Evolutionary conservation across 2,329 filamentous ascomycete genomes (phyloP).

Genomic region (Cladorrhinum sp.): DNA sequence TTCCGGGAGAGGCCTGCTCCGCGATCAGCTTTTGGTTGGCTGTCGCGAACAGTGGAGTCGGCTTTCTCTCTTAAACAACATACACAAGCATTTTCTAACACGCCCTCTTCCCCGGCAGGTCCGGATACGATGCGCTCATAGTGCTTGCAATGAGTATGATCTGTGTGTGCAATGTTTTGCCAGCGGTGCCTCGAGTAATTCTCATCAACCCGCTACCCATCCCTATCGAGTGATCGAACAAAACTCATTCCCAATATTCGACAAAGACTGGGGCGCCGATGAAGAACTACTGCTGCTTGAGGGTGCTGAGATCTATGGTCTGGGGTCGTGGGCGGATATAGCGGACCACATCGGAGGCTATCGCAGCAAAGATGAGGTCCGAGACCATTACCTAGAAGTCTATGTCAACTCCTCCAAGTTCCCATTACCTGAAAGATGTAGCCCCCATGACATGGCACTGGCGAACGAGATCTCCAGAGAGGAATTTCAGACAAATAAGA

Average conservation of each 20-base stretch:
- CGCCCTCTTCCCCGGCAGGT: slow-evolving; percentile 54
- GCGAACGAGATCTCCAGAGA: slow-evolving; percentile 81
- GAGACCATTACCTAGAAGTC: slow-evolving; percentile 86
- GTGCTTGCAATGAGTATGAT: slow-evolving; percentile 87
- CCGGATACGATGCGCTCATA: slow-evolving; percentile 85
- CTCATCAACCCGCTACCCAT: slow-evolving; percentile 84
- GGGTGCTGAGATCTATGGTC: slow-evolving; percentile 90
- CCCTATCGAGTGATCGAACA: slow-evolving; percentile 94
- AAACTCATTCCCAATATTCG: slow-evolving; percentile 96
- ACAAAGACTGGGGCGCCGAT: slow-evolving; percentile 92
- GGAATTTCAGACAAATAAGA: slow-evolving; percentile 90
- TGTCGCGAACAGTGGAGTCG: slow-evolving; percentile 15
- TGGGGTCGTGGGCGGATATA: slow-evolving; percentile 97
- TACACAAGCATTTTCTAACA: slow-evolving; percentile 14
- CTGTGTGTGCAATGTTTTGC: slow-evolving; percentile 95
- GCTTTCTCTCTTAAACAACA: background rate
- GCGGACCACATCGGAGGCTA: slow-evolving; percentile 97
- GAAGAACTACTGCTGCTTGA: slow-evolving; percentile 92
- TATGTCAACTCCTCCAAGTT: slow-evolving; percentile 83
- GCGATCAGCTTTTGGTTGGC: slow-evolving; percentile 1
- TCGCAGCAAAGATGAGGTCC: slow-evolving; percentile 89
- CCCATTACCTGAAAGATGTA: slow-evolving; percentile 81
- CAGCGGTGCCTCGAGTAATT: slow-evolving; percentile 73
- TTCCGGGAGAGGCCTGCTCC: background rate
- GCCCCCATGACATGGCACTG: slow-evolving; percentile 74